Base-by-base conservation (phyloP, 1,284 basidiomycete genomes). In the Inonotus obliquus region DNA sequence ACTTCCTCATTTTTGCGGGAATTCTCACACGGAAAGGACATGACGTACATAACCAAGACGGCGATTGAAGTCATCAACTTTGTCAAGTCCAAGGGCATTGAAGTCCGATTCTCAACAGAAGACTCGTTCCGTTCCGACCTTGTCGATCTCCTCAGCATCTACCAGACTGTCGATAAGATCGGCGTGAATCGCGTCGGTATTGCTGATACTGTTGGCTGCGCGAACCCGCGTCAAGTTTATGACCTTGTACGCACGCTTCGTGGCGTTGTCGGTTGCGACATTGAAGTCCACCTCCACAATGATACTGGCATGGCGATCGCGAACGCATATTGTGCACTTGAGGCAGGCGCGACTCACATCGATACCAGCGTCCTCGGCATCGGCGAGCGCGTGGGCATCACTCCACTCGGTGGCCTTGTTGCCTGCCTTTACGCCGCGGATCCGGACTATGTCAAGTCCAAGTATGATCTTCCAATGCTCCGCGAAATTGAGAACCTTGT, bases 1-100 rank as follows among this genome's bases (percentile, higher is more conserved):
- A 99, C 97, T 1, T 98, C 95, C 48, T 98, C 95, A 61, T 99
- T 98, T 89, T 86, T 99, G 61, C 91, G 97, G 67, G 96, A 99
- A 78, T 98, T 96, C 83, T 98, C 96, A 49, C 97, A 99, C 77
- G 97, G 97, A 71, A 99, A 99, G 86, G 97, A 99, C 77, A 99
- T 99, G 94, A 83, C 94, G 59, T 99, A 98, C 81, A 99, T 99
- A 79, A 98, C 97, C 83, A 98, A 98, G 85, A 92, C 89, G 39
- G 91, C 96, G 65, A 95, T 98, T 71, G 96, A 98, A 78, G 97
- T 99, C 70, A 99, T 99, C 77, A 87, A 98, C 73, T 99, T 92
- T 70, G 96, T 99, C 83, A 99, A 99, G 86, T 94, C 91, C 81
- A 99, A 98, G 90, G 92, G 92, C 64, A 98, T 99, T 73, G 97